Evolutionary conservation across 345 rosid genomes (phyloP).

Genomic region (Geranium rotundifolium): DNA sequence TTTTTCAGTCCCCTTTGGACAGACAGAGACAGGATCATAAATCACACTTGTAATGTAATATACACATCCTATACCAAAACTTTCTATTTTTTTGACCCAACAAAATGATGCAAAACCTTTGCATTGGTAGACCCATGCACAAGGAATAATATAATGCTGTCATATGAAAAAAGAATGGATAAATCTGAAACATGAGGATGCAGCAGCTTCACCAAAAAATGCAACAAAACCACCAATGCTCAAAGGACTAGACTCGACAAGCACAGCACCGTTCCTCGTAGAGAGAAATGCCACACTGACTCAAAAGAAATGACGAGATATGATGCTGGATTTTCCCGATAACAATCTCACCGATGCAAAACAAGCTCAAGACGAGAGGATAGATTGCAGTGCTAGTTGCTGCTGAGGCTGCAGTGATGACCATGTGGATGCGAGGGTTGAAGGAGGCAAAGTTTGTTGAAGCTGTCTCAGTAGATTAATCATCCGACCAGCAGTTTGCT

Average conservation of each 20-base stretch:
- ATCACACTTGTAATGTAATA: constrained; percentile 1
- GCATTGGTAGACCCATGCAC: background rate
- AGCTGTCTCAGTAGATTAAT: constrained; percentile 77
- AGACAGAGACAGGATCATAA: background rate
- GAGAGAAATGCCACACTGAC: too few species aligned
- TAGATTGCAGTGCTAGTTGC: constrained; percentile 81
- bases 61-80: constrained; percentile 10
- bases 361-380: constrained; percentile 55
- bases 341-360: too few species aligned
- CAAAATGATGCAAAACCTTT: constrained; percentile 1
- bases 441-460: constrained; percentile 83
- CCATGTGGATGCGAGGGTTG: constrained; percentile 82
- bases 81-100: constrained; percentile 6
- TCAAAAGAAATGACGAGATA: too few species aligned
- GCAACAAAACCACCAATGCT: too few species aligned
- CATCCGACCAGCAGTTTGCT: constrained; percentile 74
- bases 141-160: background rate
- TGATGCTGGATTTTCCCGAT: too few species aligned
- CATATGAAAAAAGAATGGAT: background rate
- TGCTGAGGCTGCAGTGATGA: constrained; percentile 91
- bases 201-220: background rate
- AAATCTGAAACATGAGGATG: background rate
- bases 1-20: background rate
- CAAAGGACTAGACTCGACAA: too few species aligned
- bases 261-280: too few species aligned